Evolutionary conservation across 2,329 filamentous ascomycete species (phyloP), one percentile per base, ranked within the genome.

Genomic region (Fusarium sp.): DNA sequence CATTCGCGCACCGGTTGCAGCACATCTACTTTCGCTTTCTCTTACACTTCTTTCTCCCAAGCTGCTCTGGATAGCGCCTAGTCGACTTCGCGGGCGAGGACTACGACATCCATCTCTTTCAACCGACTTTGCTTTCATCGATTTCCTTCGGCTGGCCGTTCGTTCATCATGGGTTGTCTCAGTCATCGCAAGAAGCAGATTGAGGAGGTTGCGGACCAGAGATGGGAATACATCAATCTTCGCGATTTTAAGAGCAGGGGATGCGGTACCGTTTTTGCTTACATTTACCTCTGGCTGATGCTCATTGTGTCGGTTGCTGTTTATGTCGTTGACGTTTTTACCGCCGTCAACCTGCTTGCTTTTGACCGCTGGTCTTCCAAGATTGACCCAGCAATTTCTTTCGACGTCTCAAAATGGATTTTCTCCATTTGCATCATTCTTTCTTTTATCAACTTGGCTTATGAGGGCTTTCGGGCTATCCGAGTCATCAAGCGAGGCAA

Each of bases 361-460:
- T 98, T 98, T 84, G 91, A 97, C 84, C 91, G 91, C 69, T 98
- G 95, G 95, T 94, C 94, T 1, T 94, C 93, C 62, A 89, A 94
- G 75, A 93, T 98, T 76, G 85, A 94, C 76, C 95, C 95, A 2
- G 89, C 90, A 45, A 93, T 98, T 74, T 89, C 91, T 5, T 91
- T 97, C 79, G 85, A 90, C 58, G 89, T 96, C 63, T 93, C 94
- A 14, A 97, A 96, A 85, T 98, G 95, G 95, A 95, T 99, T 81
- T 99, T 98, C 81, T 93, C 94, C 31, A 90, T 91, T 65, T 98
- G 95, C 82, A 98, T 99, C 80, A 93, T 98, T 73, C 87, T 96
- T 38, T 98, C 95, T 11, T 95, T 96, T 82, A 85, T 94, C 73
- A 93, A 98, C 75, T 88, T 97, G 31, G 87, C 85, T 18, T 96